Conservation (phyloP, 176 grass and related monocot species). For the Calamus simplicifolius region DNA sequence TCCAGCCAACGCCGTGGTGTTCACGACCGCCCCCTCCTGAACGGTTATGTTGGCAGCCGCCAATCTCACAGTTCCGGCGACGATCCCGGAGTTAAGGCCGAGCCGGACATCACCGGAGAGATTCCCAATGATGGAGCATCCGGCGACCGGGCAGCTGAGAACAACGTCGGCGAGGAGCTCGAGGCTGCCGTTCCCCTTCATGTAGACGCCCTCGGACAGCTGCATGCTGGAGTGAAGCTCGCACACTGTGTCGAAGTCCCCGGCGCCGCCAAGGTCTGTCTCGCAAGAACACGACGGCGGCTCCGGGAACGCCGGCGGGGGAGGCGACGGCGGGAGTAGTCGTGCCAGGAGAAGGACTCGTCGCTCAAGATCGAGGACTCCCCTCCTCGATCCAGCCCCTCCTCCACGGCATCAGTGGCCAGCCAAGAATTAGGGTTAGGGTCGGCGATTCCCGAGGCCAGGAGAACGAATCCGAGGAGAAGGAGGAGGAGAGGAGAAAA, state of each 20-base stretch:
- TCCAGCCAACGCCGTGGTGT: slow-evolving; percentile 63
- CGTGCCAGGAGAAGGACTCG: slow-evolving; percentile 52
- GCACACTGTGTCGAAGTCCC: slow-evolving; percentile 64
- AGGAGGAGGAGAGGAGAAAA: slow-evolving; percentile 15
- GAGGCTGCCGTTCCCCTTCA: slow-evolving; percentile 75
- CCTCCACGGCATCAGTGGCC: not conserved
- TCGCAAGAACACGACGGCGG: slow-evolving; percentile 61
- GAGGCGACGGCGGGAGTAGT: slow-evolving; percentile 94
- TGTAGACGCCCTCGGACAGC: slow-evolving; percentile 50
- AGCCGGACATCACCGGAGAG: slow-evolving; percentile 63
- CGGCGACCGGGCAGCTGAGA: slow-evolving; percentile 54
- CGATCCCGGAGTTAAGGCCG: slow-evolving; percentile 40
- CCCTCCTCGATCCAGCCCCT: slow-evolving; percentile 32
- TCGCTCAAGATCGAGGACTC: slow-evolving; percentile 71
- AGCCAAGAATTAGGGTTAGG: slow-evolving; percentile 25
- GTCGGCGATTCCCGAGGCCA: slow-evolving; percentile 16
- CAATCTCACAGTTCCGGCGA: slow-evolving; percentile 52
- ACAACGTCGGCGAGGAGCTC: slow-evolving; percentile 45
- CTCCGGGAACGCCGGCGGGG: slow-evolving; percentile 44
- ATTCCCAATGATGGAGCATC: slow-evolving; percentile 63
- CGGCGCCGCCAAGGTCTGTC: slow-evolving; percentile 59
- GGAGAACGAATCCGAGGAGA: slow-evolving; percentile 26
- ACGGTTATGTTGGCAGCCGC: slow-evolving; percentile 59
- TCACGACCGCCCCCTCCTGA: slow-evolving; percentile 54
- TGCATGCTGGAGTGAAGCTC: slow-evolving; percentile 57